Base-by-base conservation (phyloP, 768 basidiomycete genomes). In the Suillus discolor region DNA sequence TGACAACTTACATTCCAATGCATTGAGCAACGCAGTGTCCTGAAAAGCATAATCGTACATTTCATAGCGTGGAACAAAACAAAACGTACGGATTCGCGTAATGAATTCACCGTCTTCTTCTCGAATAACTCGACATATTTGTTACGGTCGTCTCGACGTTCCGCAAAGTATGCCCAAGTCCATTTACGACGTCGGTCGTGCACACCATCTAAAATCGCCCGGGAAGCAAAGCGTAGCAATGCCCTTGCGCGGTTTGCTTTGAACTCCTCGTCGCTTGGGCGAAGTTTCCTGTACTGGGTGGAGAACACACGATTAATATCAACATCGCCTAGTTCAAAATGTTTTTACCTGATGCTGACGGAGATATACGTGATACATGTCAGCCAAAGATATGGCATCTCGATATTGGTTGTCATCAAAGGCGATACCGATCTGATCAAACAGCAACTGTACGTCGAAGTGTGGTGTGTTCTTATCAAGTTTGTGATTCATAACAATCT, bases 341-440 rank as follows among this genome's bases (percentile, higher is more conserved):
- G 51, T 34, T 71, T 77, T 72, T 73, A 92, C 92, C 83, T 92
- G 91, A 67, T 87, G 87, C 71, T 89, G 89, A 62, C 97, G 88
- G 55, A 90, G 85, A 77, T 97, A 97, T 66, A 98, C 90, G 75
- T 99, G 97, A 78, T 97, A 97, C 86, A 98, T 95, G 75, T 99
- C 96, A 66, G 96, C 83, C 54, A 99, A 85, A 25, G 93, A 96
- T 65, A 99, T 94, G 28, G 86, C 87, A 76, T 99, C 95, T 62
- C 94, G 87, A 74, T 98, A 99, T 77, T 99, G 97, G 69, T 96
- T 87, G 68, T 94, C 89, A 74, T 99, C 97, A 57, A 99, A 80
- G 25, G 91, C 85, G 64, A 99, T 88, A 9, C 92, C 96, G 61
- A 99, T 96, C 76, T 98, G 94, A 69, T 97, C 89, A 75, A 99